phyloP scores from a whole-genome alignment of 2,329 filamentous ascomycete species.

The Botrytis paeoniae region DNA sequence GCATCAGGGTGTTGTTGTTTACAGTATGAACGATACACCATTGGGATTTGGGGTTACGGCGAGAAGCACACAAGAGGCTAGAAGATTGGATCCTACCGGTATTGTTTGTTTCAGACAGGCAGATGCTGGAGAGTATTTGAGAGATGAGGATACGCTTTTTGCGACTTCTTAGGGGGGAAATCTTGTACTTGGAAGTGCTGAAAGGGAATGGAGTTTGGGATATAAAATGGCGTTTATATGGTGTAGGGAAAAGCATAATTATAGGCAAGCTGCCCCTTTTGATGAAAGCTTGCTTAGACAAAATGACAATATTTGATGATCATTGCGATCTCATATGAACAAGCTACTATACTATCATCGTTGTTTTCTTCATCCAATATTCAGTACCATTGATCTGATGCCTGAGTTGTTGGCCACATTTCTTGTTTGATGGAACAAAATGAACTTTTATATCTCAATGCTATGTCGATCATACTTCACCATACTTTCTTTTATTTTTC shows the following conservation, averaged over 20 bases:
- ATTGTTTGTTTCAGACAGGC: slow-evolving; percentile 88
- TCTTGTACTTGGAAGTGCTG: neutral
- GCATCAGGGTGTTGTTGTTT: slow-evolving; percentile 86
- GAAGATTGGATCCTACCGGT: slow-evolving; percentile 83
- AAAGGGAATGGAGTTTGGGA: slow-evolving; percentile 16
- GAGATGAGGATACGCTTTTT: slow-evolving; percentile 72
- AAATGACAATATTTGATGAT: neutral
- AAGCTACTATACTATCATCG: neutral
- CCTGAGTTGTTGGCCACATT: neutral
- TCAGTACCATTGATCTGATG: neutral
- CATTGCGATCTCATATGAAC: neutral
- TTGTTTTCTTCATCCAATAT: neutral
- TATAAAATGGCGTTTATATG: slow-evolving; percentile 10
- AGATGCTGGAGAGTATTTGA: slow-evolving; percentile 90
- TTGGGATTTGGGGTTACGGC: slow-evolving; percentile 90
- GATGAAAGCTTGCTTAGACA: neutral
- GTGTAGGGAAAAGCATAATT: slow-evolving; percentile 4
- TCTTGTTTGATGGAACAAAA: neutral
- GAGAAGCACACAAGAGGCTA: slow-evolving; percentile 78
- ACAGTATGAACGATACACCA: slow-evolving; percentile 90
- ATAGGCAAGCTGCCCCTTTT: slow-evolving; percentile 3
- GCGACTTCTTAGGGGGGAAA: slow-evolving; percentile 40
- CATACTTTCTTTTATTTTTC: neutral
- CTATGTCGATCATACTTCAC: neutral
- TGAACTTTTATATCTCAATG: neutral